Evolutionary conservation across 78 protist species (phyloP).

Genomic region (Chrysochromulina tobinii): DNA sequence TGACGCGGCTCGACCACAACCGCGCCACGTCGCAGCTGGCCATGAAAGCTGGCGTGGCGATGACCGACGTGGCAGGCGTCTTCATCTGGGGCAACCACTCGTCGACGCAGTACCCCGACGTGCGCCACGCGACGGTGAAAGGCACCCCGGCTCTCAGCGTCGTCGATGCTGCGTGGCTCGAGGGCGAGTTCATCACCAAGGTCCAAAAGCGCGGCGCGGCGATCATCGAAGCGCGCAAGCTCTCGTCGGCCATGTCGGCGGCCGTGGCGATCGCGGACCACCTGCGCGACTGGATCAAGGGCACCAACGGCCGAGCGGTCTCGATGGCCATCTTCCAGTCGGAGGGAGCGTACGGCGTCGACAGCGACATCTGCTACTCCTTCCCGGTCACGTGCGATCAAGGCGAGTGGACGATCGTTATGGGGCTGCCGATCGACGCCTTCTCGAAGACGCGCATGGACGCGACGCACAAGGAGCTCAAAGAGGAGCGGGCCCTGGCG

Average conservation of each 20-base stretch:
- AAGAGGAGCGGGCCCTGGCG: no score
- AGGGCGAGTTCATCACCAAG: constrained; percentile 62
- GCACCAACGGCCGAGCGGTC: constrained; percentile 60
- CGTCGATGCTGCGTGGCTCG: constrained; percentile 63
- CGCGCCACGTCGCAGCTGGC: constrained; percentile 73
- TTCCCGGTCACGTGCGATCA: constrained; percentile 59
- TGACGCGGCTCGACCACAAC: constrained; percentile 93
- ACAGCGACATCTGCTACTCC: constrained; percentile 69
- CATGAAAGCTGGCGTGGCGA: constrained; percentile 46
- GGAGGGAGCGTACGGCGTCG: constrained; percentile 67
- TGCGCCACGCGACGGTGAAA: constrained; percentile 27
- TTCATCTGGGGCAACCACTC: constrained; percentile 96
- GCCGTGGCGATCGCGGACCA: constrained; percentile 82
- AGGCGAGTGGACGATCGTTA: constrained; percentile 42
- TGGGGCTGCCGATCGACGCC: constrained; percentile 62
- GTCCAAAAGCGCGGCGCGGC: constrained; percentile 94
- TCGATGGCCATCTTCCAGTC: constrained; percentile 73
- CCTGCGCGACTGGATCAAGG: constrained; percentile 67
- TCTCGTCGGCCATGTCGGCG: constrained; percentile 82
- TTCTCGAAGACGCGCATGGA: constrained; percentile 65
- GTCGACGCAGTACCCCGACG: constrained; percentile 77
- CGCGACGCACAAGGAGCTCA: constrained; percentile 74
- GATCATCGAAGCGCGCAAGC: constrained; percentile 73
- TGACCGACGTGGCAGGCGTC: constrained; percentile 63
- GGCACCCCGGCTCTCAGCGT: neutral